Evolutionary conservation across 2,329 filamentous ascomycete species (phyloP).

Genomic region (Cordyceps fumosorosea): DNA sequence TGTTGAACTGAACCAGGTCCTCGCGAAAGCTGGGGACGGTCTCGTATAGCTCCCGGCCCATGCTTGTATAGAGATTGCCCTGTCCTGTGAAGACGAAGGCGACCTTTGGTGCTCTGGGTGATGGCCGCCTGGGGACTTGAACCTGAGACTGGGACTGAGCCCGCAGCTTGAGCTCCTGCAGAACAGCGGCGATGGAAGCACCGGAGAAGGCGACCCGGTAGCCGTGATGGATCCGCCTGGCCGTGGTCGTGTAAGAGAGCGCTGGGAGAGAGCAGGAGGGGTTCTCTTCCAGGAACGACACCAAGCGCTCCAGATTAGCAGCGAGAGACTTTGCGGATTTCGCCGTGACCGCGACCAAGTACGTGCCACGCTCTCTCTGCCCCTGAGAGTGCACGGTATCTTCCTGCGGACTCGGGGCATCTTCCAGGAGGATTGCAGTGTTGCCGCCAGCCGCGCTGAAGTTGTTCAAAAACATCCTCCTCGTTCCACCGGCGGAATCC

Average conservation of each 20-base stretch:
- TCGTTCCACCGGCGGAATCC: slow-evolving; percentile 29
- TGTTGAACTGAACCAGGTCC: neutral
- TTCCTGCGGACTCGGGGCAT: slow-evolving; percentile 38
- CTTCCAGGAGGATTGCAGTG: slow-evolving; percentile 59
- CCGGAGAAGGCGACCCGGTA: slow-evolving; percentile 45
- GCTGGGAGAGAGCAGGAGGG: slow-evolving; percentile 47
- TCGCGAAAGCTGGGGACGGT: neutral
- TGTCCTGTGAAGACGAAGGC: slow-evolving; percentile 42
- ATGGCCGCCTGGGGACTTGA: neutral
- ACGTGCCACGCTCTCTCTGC: slow-evolving; percentile 30
- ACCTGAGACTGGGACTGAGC: neutral
- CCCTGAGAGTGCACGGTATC: slow-evolving; percentile 40
- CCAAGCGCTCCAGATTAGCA: slow-evolving; percentile 29
- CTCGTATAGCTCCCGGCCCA: slow-evolving; percentile 43
- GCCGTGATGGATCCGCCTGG: slow-evolving; percentile 55
- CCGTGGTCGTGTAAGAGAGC: slow-evolving; percentile 62
- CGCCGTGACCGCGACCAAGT: slow-evolving; percentile 53
- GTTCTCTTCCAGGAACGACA: slow-evolving; percentile 46
- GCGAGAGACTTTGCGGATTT: neutral
- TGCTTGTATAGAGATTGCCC: slow-evolving; percentile 45
- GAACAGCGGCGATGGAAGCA: slow-evolving; percentile 34
- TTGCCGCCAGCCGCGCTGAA: slow-evolving; percentile 68
- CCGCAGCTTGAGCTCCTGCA: slow-evolving; percentile 16
- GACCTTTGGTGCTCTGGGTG: neutral
- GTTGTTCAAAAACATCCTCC: slow-evolving; percentile 56